Evolutionary conservation across 116 monocot species (phyloP).

Genomic region (Iris pallida): DNA sequence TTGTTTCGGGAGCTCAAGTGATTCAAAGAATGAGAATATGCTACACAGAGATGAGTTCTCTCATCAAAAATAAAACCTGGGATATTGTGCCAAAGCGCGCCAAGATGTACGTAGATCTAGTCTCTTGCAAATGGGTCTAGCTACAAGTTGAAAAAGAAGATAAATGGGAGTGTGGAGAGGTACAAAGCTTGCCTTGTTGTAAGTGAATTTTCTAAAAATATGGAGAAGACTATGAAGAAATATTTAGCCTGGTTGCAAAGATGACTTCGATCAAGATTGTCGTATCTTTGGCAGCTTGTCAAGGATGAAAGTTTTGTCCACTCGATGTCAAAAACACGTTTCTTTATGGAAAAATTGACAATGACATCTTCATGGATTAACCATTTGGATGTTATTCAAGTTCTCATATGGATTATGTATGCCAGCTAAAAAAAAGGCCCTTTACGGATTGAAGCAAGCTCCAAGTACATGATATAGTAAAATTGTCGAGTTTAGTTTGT

Average conservation of each 20-base stretch:
- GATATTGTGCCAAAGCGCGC: not conserved
- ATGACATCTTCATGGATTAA: not conserved
- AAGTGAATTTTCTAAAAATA: not conserved
- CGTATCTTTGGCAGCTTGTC: too few species aligned
- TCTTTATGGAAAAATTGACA: too few species aligned
- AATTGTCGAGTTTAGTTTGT: not conserved
- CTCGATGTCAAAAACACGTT: too few species aligned
- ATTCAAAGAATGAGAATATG: not conserved
- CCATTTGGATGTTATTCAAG: not conserved
- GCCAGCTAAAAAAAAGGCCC: not conserved
- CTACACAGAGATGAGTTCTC: not conserved
- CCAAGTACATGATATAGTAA: not conserved
- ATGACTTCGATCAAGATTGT: not conserved
- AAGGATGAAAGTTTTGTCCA: too few species aligned
- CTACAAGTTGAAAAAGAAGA: not conserved
- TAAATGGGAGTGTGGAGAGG: not conserved
- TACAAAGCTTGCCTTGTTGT: not conserved
- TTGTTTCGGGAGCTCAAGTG: not conserved
- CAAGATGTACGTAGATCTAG: not conserved
- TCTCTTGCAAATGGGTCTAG: not conserved
- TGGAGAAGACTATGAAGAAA: not conserved
- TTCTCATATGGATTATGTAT: not conserved
- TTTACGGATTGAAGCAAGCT: too few species aligned
- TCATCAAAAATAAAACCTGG: not conserved
- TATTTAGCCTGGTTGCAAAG: not conserved